Percentiles rank a stretch among this genome's conserved stretches.
Conservation (phyloP, 495 filamentous ascomycete species). For the Lophiotrema nucula region DNA sequence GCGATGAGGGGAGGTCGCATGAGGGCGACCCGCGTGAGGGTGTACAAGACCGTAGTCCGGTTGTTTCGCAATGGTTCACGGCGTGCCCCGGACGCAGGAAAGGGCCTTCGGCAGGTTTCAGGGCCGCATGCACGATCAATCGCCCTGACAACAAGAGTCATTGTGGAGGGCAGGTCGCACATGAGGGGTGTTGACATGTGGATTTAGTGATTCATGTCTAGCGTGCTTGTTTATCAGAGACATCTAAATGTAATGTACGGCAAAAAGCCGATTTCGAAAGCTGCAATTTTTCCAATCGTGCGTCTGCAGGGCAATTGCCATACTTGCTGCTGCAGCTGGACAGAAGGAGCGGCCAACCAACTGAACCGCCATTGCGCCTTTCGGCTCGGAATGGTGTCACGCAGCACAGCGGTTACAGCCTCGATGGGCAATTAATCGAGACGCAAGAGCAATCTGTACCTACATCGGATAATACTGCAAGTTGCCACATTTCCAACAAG, state of each 20-base stretch:
- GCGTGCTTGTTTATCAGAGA: too few relatives aligned
- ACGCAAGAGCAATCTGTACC: slow-evolving; percentile 18
- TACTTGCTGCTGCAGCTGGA: too few relatives aligned
- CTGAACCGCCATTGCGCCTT: not conserved
- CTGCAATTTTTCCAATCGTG: too few relatives aligned
- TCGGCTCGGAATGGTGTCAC: slow-evolving; percentile 5
- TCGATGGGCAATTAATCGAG: not conserved
- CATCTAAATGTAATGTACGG: too few relatives aligned
- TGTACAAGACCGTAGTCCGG: not conserved
- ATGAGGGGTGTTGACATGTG: too few relatives aligned
- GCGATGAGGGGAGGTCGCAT: not conserved
- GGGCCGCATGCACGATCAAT: not conserved
- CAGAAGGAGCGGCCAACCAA: too few relatives aligned
- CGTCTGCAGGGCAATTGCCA: too few relatives aligned
- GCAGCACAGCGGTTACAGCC: not conserved
- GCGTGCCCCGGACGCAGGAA: not conserved
- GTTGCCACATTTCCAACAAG: not conserved
- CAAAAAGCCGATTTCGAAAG: too few relatives aligned
- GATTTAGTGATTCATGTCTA: too few relatives aligned
- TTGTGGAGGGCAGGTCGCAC: not conserved
- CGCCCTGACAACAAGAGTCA: slow-evolving; percentile 5
- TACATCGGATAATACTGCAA: slow-evolving; percentile 15
- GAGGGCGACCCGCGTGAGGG: not conserved
- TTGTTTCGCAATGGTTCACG: slow-evolving; percentile 12
- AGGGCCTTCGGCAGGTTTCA: not conserved